Evolutionary conservation across 2,329 filamentous ascomycete genomes (phyloP).

Genomic region (Epichloe hybrida): DNA sequence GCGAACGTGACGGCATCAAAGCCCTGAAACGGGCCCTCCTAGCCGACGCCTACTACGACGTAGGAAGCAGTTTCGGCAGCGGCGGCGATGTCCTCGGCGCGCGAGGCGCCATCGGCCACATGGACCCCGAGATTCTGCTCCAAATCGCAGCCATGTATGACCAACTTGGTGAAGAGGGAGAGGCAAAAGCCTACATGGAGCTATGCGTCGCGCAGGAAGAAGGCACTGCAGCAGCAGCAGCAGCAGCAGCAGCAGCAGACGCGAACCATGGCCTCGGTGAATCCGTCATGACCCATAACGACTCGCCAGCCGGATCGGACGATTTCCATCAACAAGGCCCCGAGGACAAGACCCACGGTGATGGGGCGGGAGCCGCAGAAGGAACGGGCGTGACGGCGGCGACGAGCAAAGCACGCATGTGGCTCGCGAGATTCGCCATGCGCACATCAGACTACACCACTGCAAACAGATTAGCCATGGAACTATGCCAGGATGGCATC

Average conservation of each 20-base stretch:
- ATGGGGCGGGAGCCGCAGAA: constrained; percentile 18
- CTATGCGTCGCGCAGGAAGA: constrained; percentile 87
- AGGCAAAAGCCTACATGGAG: constrained; percentile 91
- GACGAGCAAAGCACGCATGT: constrained; percentile 84
- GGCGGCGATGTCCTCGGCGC: constrained; percentile 32
- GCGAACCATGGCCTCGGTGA: constrained; percentile 27
- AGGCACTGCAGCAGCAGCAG: constrained; percentile 38
- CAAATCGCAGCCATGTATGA: constrained; percentile 89
- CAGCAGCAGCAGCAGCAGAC: constrained; percentile 26
- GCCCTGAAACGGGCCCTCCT: constrained; percentile 85
- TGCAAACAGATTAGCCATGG: constrained; percentile 70
- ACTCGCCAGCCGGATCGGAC: constrained; percentile 30
- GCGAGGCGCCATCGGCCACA: constrained; percentile 39
- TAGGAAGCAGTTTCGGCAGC: constrained; percentile 40
- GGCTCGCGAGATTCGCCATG: constrained; percentile 78
- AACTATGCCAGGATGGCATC: constrained; percentile 88
- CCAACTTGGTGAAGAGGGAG: constrained; percentile 58
- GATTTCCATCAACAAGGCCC: constrained; percentile 22
- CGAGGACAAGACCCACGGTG: constrained; percentile 8
- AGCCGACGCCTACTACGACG: constrained; percentile 75
- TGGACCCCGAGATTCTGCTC: constrained; percentile 82
- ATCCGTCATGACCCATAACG: constrained; percentile 41
- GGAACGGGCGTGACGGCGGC: constrained; percentile 80
- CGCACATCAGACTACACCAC: constrained; percentile 59
- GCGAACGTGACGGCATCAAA: constrained; percentile 82